Percentiles rank a stretch among this genome's conserved stretches.
Conservation (phyloP, 495 filamentous ascomycete genomes). For the Podospora sp. region DNA sequence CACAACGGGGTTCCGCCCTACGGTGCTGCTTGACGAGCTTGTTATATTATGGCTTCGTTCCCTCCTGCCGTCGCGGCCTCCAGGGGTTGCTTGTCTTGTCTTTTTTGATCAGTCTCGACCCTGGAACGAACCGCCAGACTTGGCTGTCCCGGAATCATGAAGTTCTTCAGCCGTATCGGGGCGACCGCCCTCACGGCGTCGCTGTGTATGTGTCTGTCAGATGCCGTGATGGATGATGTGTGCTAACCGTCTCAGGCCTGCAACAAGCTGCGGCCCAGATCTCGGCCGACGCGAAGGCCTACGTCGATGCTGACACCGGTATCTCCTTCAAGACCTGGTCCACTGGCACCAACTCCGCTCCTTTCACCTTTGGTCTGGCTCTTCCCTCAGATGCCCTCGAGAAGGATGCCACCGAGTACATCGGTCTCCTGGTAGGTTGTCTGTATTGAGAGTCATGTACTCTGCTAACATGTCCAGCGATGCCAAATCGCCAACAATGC, state of each 20-base stretch:
- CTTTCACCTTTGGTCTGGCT: constrained; percentile 57
- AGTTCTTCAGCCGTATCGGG: constrained; percentile 33
- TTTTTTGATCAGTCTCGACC: constrained; percentile 25
- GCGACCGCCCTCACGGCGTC: constrained; percentile 34
- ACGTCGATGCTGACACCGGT: constrained; percentile 45
- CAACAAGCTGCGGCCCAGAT: constrained; percentile 32
- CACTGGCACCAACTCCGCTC: constrained; percentile 22
- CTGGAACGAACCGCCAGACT: constrained; percentile 18
- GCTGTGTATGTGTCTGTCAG: constrained; percentile 30
- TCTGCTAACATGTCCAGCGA: constrained; percentile 25
- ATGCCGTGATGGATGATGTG: background rate
- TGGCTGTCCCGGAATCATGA: constrained; percentile 35
- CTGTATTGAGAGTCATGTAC: background rate
- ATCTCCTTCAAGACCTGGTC: constrained; percentile 50
- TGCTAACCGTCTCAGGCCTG: constrained; percentile 29
- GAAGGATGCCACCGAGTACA: constrained; percentile 59
- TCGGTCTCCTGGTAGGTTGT: constrained; percentile 55
- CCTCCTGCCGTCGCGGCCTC: constrained; percentile 5
- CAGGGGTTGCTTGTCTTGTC: constrained; percentile 18
- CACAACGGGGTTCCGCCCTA: constrained; percentile 13
- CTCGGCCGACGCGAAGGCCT: constrained; percentile 24
- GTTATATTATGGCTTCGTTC: constrained; percentile 23
- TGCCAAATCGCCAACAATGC: constrained; percentile 31
- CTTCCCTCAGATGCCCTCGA: constrained; percentile 56
- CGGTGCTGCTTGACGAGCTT: background rate